phyloP scores from a whole-genome alignment of 805 yeast species.

The Metschnikowia arizonensis region DNA sequence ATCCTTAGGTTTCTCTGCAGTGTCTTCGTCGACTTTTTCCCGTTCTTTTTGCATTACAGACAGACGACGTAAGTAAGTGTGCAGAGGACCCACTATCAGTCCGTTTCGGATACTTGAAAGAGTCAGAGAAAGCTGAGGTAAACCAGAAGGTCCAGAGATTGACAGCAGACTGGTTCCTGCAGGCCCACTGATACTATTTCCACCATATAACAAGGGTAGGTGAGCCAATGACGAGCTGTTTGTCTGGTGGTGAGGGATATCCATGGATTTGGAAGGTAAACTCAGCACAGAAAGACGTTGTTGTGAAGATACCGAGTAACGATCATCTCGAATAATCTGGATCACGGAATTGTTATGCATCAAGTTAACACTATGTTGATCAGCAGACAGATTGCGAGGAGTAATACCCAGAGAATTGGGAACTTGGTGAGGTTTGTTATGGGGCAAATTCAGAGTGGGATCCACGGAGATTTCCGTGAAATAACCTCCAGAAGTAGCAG shows the following conservation, averaged over 20 bases:
- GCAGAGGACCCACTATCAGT: conserved; percentile 28
- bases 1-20: conserved; percentile 3
- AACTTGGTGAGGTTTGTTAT: conserved; percentile 34
- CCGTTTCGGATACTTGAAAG: conserved; percentile 41
- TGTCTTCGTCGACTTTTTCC: conserved; percentile 9
- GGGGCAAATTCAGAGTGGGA: conserved; percentile 45
- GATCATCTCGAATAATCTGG: conserved; percentile 39
- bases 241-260: conserved; percentile 45
- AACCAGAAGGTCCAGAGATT: conserved; percentile 34
- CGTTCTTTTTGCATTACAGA: conserved; percentile 14
- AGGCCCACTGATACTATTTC: conserved; percentile 39
- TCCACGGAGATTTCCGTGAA: conserved; percentile 42
- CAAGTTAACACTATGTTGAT: conserved; percentile 12
- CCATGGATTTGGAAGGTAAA: conserved; percentile 43
- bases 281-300: conserved; percentile 39
- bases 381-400: conserved; percentile 16
- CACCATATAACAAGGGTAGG: conserved; percentile 42
- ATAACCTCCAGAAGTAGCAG: conserved; percentile 38
- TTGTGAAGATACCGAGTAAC: conserved; percentile 30
- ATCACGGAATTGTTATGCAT: conserved; percentile 39
- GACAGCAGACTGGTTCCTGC: conserved; percentile 35
- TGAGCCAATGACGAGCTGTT: conserved; percentile 38
- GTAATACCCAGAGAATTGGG: conserved; percentile 16
- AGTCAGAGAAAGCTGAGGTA: conserved; percentile 29
- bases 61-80: conserved; percentile 18